Conservation (phyloP, 768 basidiomycete genomes). For the Rossbeevera mucosa region DNA sequence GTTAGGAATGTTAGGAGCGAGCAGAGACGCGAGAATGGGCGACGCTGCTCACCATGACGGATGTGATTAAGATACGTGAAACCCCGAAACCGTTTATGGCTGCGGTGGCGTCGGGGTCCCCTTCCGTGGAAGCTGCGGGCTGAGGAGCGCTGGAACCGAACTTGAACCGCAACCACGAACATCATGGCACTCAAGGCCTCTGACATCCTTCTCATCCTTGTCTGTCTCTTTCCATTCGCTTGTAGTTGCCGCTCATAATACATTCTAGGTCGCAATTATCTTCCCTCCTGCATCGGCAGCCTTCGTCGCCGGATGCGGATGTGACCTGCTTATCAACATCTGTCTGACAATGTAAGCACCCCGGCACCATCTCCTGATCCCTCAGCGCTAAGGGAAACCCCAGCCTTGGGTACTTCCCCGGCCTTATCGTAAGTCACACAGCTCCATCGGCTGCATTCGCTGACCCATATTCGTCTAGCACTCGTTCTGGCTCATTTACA, state of each 20-base stretch:
- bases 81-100: constrained; percentile 12
- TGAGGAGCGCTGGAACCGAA: not conserved
- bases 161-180: not conserved
- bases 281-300: constrained; percentile 79
- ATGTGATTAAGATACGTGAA: constrained; percentile 3
- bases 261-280: constrained; percentile 63
- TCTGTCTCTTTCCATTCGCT: constrained; percentile 30
- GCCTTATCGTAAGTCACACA: constrained; percentile 41
- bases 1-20: constrained; percentile 6
- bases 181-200: constrained; percentile 52
- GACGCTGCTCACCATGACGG: constrained; percentile 20
- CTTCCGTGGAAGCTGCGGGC: constrained; percentile 18
- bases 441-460: not conserved
- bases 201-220: constrained; percentile 76
- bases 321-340: constrained; percentile 84
- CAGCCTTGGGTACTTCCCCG: constrained; percentile 77
- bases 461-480: constrained; percentile 39
- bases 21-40: not conserved
- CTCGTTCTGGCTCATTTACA: constrained; percentile 88
- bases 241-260: not conserved
- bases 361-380: not conserved
- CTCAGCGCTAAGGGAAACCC: constrained; percentile 1
- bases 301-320: constrained; percentile 77
- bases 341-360: constrained; percentile 62
- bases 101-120: constrained; percentile 20